Evolutionary conservation across 805 yeast genomes (phyloP), one percentile per base, ranked within the genome.

Genomic region (Saccharomycopsis sp.): DNA sequence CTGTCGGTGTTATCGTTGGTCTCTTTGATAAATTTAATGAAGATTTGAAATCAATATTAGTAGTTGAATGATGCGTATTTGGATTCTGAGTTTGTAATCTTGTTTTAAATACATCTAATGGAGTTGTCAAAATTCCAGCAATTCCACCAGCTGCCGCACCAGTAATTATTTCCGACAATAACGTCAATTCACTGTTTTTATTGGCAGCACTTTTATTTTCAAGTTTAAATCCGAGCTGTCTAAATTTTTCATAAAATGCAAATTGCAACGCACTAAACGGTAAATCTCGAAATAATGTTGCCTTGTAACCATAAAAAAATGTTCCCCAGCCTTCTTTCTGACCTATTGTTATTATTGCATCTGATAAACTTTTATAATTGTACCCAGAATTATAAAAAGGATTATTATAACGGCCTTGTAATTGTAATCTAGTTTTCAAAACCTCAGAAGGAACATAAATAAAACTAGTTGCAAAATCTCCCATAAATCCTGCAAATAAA

Each of bases 141-240:
- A 88, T 64, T 0, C 96, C 96, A 53, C 97, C 97, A 2, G 98
- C 97, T 0, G 86, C 79, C 1, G 96, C 97, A 44, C 99, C 99
- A 0, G 96, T 88, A 11, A 74, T 50, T 22, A 93, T 66, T 62
- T 93, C 98, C 33, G 73, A 61, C 4, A 68, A 43, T 5, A 82
- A 62, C 1, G 82, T 73, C 43, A 85, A 61, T 38, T 75, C 79
- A 16, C 65, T 60, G n/a, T 50, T 56, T 27, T 52, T 38, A 2
- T 47, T 48, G 43, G 67, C 52, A n/a, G 56, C 51, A 6, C 59
- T 48, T 43, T 57, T 59, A 2, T 53, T 54, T 35, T 64, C 68
- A 8, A 68, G 43, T 3, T 48, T 41, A 48, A 67, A 79, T 1
- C 90, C 87, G 55, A 66, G 62, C 51, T 74, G 71, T 56, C 95